Conservation (phyloP, 441 rosid species). For the Aquilaria agallochum region DNA sequence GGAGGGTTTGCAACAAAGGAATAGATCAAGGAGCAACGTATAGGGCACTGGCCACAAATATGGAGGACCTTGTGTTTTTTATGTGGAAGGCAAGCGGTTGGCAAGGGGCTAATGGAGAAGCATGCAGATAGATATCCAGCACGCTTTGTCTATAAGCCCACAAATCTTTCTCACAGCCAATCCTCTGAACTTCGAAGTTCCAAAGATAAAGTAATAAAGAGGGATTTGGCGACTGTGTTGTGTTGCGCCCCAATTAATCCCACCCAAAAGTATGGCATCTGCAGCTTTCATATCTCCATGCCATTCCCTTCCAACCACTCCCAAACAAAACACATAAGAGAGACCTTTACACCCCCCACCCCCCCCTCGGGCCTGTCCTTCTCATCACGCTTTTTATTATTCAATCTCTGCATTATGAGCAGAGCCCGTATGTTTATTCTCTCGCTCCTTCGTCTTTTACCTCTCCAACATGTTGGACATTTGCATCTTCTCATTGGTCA, state of each 20-base stretch:
- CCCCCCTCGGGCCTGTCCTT: conserved; percentile 19
- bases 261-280: conserved; percentile 22
- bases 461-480: conserved; percentile 8
- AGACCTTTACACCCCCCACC: conserved; percentile 17
- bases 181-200: conserved; percentile 17
- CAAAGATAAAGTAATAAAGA: conserved; percentile 8
- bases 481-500: neutral
- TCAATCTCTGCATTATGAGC: conserved; percentile 30
- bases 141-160: conserved; percentile 23
- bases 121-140: conserved; percentile 2
- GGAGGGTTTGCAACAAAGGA: too few species aligned
- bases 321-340: conserved; percentile 39
- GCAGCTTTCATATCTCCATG: conserved; percentile 68
- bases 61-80: too few species aligned
- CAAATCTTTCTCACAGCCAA: neutral
- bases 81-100: too few species aligned
- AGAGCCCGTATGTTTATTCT: conserved; percentile 30
- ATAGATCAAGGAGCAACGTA: too few species aligned
- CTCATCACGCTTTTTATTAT: conserved; percentile 26
- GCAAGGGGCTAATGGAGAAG: too few species aligned
- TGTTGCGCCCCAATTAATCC: conserved; percentile 6
- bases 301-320: conserved; percentile 58
- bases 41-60: too few species aligned
- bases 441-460: conserved; percentile 35
- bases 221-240: neutral